phyloP scores from a whole-genome alignment of 2,329 filamentous ascomycete genomes.

The Parasarocladium wereldwijsianum region DNA sequence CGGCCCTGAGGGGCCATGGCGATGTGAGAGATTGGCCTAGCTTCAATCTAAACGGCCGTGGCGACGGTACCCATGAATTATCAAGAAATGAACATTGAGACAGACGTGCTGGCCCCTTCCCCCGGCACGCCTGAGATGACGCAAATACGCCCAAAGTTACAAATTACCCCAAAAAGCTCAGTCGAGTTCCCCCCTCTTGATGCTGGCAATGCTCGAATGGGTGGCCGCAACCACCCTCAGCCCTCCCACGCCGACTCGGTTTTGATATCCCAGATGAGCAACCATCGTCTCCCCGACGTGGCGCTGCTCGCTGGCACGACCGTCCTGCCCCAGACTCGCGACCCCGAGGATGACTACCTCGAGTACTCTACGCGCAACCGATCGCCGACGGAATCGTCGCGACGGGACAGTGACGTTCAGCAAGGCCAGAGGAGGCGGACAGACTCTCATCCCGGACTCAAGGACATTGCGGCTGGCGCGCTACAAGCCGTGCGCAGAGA shows the following conservation, averaged over 20 bases:
- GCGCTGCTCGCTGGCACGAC: conserved; percentile 37
- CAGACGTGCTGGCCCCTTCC: conserved; percentile 3
- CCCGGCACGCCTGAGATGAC: conserved; percentile 8
- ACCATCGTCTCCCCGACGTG: conserved; percentile 50
- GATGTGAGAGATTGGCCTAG: conserved; percentile 2
- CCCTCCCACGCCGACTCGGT: too few species aligned
- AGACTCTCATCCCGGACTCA: conserved; percentile 1
- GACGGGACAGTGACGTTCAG: not conserved
- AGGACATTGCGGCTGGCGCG: not conserved
- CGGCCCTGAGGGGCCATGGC: conserved; percentile 5
- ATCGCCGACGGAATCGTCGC: not conserved
- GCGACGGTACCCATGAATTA: conserved; percentile 2
- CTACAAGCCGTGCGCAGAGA: not conserved
- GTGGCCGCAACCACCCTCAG: too few species aligned
- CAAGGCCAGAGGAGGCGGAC: not conserved
- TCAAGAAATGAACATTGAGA: conserved; percentile 1
- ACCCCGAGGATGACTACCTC: conserved; percentile 27
- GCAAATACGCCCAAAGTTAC: conserved; percentile 7
- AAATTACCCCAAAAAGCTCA: conserved; percentile 30
- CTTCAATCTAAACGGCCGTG: conserved; percentile 1
- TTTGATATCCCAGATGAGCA: conserved; percentile 49
- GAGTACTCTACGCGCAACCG: conserved; percentile 8
- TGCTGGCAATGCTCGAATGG: too few species aligned
- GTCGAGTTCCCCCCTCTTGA: too few species aligned
- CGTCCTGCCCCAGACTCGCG: conserved; percentile 31